Conservation (phyloP, 441 rosid species). For the Hura crepitans region DNA sequence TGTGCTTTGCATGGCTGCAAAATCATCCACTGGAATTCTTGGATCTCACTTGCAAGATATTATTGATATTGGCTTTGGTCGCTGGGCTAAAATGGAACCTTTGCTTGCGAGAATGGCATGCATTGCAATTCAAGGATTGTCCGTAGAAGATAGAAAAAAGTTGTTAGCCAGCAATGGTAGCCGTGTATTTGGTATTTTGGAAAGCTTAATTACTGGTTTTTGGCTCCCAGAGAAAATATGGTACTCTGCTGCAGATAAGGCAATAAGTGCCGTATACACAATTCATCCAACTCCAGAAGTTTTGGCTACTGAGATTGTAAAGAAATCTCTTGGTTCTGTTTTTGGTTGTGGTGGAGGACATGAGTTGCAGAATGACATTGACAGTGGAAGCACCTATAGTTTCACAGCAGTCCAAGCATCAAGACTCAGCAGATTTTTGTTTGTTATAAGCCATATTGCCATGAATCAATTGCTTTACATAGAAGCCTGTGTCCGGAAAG, state of each 20-base stretch:
- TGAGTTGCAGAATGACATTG: constrained; percentile 42
- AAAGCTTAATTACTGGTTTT: constrained; percentile 73
- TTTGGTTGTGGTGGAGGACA: constrained; percentile 49
- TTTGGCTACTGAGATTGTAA: constrained; percentile 62
- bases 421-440: constrained; percentile 81
- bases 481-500: constrained; percentile 79
- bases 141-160: constrained; percentile 76
- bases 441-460: constrained; percentile 80
- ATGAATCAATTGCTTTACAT: constrained; percentile 92
- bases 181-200: constrained; percentile 68
- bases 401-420: constrained; percentile 60
- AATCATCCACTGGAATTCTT: constrained; percentile 67
- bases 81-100: constrained; percentile 98
- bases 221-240: constrained; percentile 89
- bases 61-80: constrained; percentile 97
- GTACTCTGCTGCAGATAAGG: constrained; percentile 94
- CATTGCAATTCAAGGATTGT: constrained; percentile 80
- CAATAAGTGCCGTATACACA: constrained; percentile 68
- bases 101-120: constrained; percentile 94
- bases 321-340: constrained; percentile 59
- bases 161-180: constrained; percentile 67
- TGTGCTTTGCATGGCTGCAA: constrained; percentile 98
- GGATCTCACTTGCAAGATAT: constrained; percentile 91
- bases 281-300: constrained; percentile 92
- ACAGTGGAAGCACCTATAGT: constrained; percentile 26